A percentile compares a stretch with the other conserved stretches of the same genome.
phyloP scores from a whole-genome alignment of 208 protist genomes.

The Leishmania arabica region DNA sequence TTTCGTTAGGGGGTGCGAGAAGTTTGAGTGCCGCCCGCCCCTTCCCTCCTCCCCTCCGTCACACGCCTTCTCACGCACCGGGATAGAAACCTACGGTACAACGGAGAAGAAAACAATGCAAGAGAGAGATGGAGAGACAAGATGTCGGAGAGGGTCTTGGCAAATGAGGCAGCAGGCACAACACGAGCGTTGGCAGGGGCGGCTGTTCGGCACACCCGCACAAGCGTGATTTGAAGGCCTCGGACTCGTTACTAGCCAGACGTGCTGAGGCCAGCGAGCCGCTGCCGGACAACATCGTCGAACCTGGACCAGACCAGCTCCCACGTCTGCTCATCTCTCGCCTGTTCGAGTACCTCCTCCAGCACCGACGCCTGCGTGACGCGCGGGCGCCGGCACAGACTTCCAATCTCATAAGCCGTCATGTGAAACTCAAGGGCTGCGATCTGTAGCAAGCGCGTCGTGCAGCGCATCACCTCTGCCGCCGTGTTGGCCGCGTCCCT shows the following conservation, averaged over 20 bases:
- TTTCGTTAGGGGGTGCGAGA: not conserved
- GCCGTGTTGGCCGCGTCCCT: slow-evolving; percentile 36
- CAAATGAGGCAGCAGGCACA: too few relatives aligned
- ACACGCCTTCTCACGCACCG: not conserved
- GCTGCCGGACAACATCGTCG: slow-evolving; percentile 34
- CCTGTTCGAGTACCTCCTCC: slow-evolving; percentile 53
- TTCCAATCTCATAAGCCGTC: slow-evolving; percentile 49
- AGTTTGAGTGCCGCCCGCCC: not conserved
- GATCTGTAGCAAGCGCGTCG: slow-evolving; percentile 56
- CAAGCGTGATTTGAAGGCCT: not conserved
- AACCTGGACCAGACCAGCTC: slow-evolving; percentile 25
- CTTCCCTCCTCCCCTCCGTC: not conserved
- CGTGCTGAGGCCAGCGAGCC: not conserved
- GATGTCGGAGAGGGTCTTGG: too few relatives aligned
- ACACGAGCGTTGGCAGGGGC: not conserved
- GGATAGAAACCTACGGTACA: not conserved
- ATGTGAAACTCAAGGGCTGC: slow-evolving; percentile 51
- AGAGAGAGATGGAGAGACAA: not conserved
- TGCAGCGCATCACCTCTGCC: slow-evolving; percentile 47
- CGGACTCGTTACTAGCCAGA: not conserved
- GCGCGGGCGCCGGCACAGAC: slow-evolving; percentile 47
- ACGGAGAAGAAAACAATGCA: slow-evolving; percentile 3
- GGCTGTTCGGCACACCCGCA: not conserved
- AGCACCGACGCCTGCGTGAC: slow-evolving; percentile 44
- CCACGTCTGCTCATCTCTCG: slow-evolving; percentile 49